A percentile compares a stretch with the other conserved stretches of the same genome.
phyloP scores from a whole-genome alignment of 768 basidiomycete genomes.

The Termitomyces bulborhizus region DNA sequence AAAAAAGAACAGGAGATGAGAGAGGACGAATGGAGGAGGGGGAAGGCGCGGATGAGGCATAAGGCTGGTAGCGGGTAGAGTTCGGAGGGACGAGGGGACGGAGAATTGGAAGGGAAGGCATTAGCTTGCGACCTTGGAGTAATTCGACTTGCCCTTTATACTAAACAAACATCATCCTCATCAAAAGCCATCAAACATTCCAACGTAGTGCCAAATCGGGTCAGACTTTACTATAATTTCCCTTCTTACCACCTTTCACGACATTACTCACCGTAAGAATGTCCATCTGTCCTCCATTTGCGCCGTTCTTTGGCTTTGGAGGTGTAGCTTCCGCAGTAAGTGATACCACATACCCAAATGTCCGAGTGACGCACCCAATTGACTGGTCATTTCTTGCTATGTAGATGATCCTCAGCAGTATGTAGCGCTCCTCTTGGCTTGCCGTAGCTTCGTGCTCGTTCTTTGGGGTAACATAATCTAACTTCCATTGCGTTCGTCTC shows the following conservation, averaged over 20 bases:
- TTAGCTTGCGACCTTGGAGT: too few relatives aligned
- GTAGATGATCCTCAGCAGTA: slow-evolving; percentile 96
- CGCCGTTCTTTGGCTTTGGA: slow-evolving; percentile 97
- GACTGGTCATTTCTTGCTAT: background rate
- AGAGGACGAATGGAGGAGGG: too few relatives aligned
- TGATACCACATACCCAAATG: slow-evolving; percentile 4
- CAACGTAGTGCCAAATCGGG: background rate
- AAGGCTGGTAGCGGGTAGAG: too few relatives aligned
- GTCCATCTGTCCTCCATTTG: slow-evolving; percentile 85
- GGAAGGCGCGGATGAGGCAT: too few relatives aligned
- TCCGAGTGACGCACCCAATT: background rate
- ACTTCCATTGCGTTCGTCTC: slow-evolving; percentile 4
- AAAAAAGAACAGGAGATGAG: too few relatives aligned
- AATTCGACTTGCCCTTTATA: too few relatives aligned
- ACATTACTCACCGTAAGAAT: slow-evolving; percentile 21
- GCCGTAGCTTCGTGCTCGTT: background rate
- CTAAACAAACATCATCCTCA: too few relatives aligned
- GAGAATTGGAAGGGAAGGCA: too few relatives aligned
- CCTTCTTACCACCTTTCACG: background rate
- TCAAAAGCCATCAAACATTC: background rate
- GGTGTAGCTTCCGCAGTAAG: slow-evolving; percentile 92
- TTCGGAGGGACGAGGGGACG: too few relatives aligned
- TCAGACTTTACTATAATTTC: background rate
- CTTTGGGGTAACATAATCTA: background rate
- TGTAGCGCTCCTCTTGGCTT: slow-evolving; percentile 25